A percentile compares a stretch with the other conserved stretches of the same genome.
Conservation (phyloP, 1,139 yeast genomes). For the Meyerozyma athensensis region DNA sequence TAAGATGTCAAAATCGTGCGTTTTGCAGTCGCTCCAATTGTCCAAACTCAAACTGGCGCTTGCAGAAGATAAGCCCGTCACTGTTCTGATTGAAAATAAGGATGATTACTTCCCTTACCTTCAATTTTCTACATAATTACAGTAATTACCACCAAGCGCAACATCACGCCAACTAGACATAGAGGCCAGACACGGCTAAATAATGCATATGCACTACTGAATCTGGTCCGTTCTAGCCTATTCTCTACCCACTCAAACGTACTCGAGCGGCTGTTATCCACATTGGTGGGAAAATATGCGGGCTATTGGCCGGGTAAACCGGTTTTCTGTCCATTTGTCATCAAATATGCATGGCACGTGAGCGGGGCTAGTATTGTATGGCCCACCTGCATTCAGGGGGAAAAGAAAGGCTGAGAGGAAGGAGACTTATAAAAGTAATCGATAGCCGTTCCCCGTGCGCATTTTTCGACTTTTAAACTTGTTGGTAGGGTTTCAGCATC, state of each 20-base stretch:
- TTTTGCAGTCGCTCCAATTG: slow-evolving; percentile 18
- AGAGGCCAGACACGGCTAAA: no score
- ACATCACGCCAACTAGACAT: no score
- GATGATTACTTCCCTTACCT: not conserved
- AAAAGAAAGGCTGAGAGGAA: slow-evolving; percentile 2
- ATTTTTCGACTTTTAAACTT: not conserved
- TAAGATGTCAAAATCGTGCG: slow-evolving; percentile 23
- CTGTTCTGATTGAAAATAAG: not conserved
- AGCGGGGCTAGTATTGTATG: not conserved
- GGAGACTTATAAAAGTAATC: not conserved
- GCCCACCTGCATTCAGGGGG: not conserved
- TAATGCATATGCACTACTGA: no score
- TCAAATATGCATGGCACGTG: not conserved
- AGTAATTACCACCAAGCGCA: no score
- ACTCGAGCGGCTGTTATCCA: not conserved
- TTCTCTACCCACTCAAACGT: no score
- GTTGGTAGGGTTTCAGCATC: not conserved
- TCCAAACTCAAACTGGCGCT: slow-evolving; percentile 8
- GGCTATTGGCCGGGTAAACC: not conserved
- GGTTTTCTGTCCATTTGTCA: not conserved
- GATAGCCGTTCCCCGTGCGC: not conserved
- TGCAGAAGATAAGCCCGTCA: not conserved
- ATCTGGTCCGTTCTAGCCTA: no score
- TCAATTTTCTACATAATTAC: no score
- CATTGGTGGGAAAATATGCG: no score